Evolutionary conservation across 306 rosid species (phyloP).

Genomic region (Vicia villosa): DNA sequence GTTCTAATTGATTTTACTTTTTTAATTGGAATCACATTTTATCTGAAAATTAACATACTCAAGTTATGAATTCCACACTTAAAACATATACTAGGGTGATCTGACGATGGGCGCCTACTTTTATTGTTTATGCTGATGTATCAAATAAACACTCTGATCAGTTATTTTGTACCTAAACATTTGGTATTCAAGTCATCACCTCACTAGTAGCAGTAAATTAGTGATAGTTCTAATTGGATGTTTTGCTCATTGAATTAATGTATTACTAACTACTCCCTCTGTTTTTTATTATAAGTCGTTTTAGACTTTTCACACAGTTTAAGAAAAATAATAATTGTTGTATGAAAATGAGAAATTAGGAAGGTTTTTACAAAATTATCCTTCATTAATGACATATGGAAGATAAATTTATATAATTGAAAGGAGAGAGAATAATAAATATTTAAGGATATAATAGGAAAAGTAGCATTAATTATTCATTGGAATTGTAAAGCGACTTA

Average conservation of each 20-base stretch:
- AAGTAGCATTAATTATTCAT: too few relatives aligned
- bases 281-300: too few relatives aligned
- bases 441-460: too few relatives aligned
- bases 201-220: neutral
- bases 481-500: too few relatives aligned
- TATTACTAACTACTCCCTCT: neutral
- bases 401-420: too few relatives aligned
- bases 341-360: too few relatives aligned
- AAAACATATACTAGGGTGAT: neutral
- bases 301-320: too few relatives aligned
- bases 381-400: too few relatives aligned
- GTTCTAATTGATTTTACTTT: neutral
- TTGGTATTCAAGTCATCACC: neutral
- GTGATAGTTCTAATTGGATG: neutral
- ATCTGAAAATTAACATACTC: conserved; percentile 1
- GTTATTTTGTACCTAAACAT: conserved; percentile 4
- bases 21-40: neutral
- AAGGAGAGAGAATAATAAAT: too few relatives aligned
- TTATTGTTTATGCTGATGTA: conserved; percentile 9
- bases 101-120: neutral
- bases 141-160: neutral
- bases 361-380: too few relatives aligned
- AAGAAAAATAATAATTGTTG: too few relatives aligned
- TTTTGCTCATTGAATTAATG: neutral
- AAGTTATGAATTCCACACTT: neutral